These are phyloP conservation scores for Candida broadrunensis DNA, from an alignment of 805 yeast species.

Conservation along the genomic window DNA sequence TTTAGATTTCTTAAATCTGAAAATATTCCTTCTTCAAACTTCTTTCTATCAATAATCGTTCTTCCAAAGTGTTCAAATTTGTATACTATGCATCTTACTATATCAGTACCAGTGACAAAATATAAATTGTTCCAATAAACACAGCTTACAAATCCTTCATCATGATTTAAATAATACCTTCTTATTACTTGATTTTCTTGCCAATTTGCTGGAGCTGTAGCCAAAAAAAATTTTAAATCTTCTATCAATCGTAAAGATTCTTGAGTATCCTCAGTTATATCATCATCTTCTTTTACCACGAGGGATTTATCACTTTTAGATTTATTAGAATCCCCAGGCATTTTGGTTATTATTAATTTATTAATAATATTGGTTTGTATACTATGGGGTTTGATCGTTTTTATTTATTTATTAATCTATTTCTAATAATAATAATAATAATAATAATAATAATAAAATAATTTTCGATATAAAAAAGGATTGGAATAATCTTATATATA, in stretches of 20 bases:
- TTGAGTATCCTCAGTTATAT: constrained; percentile 4
- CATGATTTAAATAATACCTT: constrained; percentile 79
- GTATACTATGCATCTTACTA: constrained; percentile 86
- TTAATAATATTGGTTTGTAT: too few species aligned
- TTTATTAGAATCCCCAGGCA: too few species aligned
- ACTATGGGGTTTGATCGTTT: too few species aligned
- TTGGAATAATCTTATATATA: too few species aligned
- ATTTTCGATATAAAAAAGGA: too few species aligned
- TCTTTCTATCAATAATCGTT: constrained; percentile 77
- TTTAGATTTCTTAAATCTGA: constrained; percentile 85
- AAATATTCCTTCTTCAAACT: constrained; percentile 95
- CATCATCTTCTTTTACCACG: too few species aligned
- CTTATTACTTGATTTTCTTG: constrained; percentile 83
- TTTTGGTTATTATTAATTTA: too few species aligned
- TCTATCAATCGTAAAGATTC: constrained; percentile 65
- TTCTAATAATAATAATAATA: too few species aligned
- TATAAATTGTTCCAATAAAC: constrained; percentile 88
- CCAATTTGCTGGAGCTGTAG: constrained; percentile 96
- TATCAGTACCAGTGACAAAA: constrained; percentile 93
- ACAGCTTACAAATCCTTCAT: constrained; percentile 90
- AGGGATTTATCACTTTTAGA: too few species aligned
- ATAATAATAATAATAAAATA: too few species aligned
- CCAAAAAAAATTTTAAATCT: constrained; percentile 79
- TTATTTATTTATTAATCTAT: too few species aligned
- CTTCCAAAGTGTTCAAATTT: constrained; percentile 90